Conservation (phyloP, 106 monocot species). For the Platanthera zijinensis region DNA sequence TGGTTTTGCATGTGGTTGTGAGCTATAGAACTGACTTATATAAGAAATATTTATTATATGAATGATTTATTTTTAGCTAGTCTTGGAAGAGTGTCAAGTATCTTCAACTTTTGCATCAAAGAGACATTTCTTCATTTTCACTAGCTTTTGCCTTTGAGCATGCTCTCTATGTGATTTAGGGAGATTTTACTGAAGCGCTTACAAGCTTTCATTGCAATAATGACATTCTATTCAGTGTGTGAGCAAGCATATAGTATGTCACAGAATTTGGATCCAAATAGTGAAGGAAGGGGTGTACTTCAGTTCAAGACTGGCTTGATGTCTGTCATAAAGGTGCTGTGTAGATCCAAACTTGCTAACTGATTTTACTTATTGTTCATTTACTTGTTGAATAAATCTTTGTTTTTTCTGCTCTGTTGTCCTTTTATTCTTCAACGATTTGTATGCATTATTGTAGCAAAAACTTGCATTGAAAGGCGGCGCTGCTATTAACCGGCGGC, state of each 20-base stretch:
- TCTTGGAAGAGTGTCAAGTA: neutral
- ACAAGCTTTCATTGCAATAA: neutral
- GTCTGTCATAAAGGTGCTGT: conserved; percentile 91
- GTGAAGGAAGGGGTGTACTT: conserved; percentile 87
- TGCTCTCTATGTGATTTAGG: neutral
- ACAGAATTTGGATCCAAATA: conserved; percentile 84
- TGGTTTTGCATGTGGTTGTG: no score
- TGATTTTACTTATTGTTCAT: neutral
- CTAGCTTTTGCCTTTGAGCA: neutral
- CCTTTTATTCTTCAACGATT: neutral
- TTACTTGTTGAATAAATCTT: neutral
- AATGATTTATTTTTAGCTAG: no score
- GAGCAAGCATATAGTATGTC: conserved; percentile 95
- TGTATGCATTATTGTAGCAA: conserved; percentile 43
- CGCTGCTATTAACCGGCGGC: conserved; percentile 40
- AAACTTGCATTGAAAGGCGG: conserved; percentile 79
- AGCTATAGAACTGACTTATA: no score
- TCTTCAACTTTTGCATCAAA: neutral
- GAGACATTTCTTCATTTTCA: neutral
- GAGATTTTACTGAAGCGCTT: neutral
- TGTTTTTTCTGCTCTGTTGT: neutral
- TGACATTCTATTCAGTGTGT: conserved; percentile 49
- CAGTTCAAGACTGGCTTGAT: conserved; percentile 97
- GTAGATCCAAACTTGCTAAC: neutral
- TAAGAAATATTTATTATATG: no score